A percentile compares a stretch with the other conserved stretches of the same genome.
Evolutionary conservation across 1,284 basidiomycete species (phyloP).

Genomic region (Acaromyces ingoldii): DNA sequence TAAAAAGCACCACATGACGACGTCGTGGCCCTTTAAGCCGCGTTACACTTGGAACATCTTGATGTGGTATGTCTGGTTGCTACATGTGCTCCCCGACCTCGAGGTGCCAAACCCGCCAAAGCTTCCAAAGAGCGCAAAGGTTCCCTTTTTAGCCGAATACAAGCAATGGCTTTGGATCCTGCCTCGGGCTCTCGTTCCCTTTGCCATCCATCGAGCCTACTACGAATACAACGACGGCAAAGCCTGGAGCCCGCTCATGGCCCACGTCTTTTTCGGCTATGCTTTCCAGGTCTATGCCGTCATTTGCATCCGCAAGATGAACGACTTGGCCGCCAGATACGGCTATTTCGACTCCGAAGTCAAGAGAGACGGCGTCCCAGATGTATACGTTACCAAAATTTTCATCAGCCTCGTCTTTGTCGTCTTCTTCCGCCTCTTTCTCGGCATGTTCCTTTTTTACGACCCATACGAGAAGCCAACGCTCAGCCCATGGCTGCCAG

Average conservation of each 20-base stretch:
- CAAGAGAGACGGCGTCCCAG: slow-evolving; percentile 31
- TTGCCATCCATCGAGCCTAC: slow-evolving; percentile 27
- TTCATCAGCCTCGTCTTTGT: slow-evolving; percentile 20
- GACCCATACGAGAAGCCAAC: slow-evolving; percentile 19
- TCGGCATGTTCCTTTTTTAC: slow-evolving; percentile 28
- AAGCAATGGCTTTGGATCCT: slow-evolving; percentile 2
- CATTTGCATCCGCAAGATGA: slow-evolving; percentile 16
- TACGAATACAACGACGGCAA: too few species aligned
- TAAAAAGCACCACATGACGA: too few species aligned
- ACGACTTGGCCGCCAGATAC: slow-evolving; percentile 14
- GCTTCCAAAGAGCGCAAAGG: slow-evolving; percentile 1
- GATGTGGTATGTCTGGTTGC: too few species aligned
- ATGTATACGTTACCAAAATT: slow-evolving; percentile 18
- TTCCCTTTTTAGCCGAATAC: neutral
- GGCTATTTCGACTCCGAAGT: slow-evolving; percentile 35
- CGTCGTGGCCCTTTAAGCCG: too few species aligned
- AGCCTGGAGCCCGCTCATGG: too few species aligned
- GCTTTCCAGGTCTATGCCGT: slow-evolving; percentile 12
- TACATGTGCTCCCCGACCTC: too few species aligned
- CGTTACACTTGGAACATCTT: too few species aligned
- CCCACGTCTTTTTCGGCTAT: too few species aligned
- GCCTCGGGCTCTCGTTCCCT: slow-evolving; percentile 16
- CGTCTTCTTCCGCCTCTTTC: slow-evolving; percentile 23
- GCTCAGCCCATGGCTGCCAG: slow-evolving; percentile 27
- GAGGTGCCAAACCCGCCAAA: too few species aligned